Evolutionary conservation across 2,329 filamentous ascomycete species (phyloP), one percentile per base, ranked within the genome.

Genomic region (Phaeosphaeria sp.): DNA sequence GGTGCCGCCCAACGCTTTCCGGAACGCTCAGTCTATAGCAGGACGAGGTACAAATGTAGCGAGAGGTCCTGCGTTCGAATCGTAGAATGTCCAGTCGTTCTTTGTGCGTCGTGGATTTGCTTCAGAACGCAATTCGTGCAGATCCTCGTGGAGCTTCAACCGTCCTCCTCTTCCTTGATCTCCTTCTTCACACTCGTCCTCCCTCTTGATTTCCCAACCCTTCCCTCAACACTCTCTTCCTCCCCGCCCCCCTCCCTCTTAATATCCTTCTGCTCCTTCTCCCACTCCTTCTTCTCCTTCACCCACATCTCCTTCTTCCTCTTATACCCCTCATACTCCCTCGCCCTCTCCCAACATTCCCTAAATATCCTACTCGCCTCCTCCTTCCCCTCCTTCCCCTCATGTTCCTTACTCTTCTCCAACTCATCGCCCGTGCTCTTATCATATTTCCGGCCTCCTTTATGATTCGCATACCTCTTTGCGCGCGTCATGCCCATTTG

Each of bases 401-500:
- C 68, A 68, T 85, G 82, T 0, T 64, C 77, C 43, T 69, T 67
- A 60, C 79, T 81, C 69, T 80, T 83, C 18, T 75, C 74, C 58
- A 84, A 63, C 66, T 81, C 74, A 45, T 77, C 66, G 17, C 80
- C 71, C 13, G 66, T 76, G 1, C 51, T 71, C 51, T 69, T 74
- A 61, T 76, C 78, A 68, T 87, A 87, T 66, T 88, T 88, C 24
- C 81, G 79, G 0, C 86, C 86, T 0, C 85, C 80, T n/a, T 72
- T 71, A 55, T 81, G 78, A 59, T 87, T 87, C 17, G 84, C 85
- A 74, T 88, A 88, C 57, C 85, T 73, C 64, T 83, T 85, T 2
- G 86, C 82, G 17, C 87, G 74, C 20, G 86, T 89, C 84, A 88
- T 88, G 1, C 86, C 81, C 87, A 89, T 89, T 71, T 89, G 86